Evolutionary conservation across 352 stramenopile genomes (phyloP), one percentile per base, ranked within the genome.

Genomic region (Pythium insidiosum): DNA sequence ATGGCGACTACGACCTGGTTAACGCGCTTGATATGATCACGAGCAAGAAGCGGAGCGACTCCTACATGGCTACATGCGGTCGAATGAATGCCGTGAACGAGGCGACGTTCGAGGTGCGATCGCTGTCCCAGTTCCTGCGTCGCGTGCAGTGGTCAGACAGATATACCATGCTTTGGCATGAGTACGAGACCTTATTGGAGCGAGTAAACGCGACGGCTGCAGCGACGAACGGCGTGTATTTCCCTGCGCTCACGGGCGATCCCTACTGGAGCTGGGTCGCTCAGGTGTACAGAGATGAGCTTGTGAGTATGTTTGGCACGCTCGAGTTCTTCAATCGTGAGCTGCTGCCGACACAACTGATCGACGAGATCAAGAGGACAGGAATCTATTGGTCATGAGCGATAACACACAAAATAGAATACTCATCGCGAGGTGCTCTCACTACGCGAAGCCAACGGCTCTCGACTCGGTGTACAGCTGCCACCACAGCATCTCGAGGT

Each of bases 401-500:
- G n/a, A 12, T 47, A 15, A 20, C 47, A 54, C 47, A 54, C 37
- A 38, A 47, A 28, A 39, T 38, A 54, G 15, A 45, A 45, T 29
- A 30, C 15, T 11, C 26, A 49, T 33, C 30, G 2, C 12, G 7
- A 24, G 22, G 43, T 16, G 26, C 23, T 25, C 34, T 13, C 29
- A 18, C 13, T 26, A 39, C 24, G 49, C 13, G 18, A 58, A 54
- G 11, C 50, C 46, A 6, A 47, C 16, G 16, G 34, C 53, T 3
- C 55, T 31, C 1, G 60, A 61, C 40, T 73, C 60, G 29, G 52
- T 71, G 50, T 70, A 73, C 18, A 66, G 24, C 36, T 66, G 60
- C 63, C 63, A 73, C 63, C 63, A 73, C n/a, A 55, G 36, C 22
- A 73, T 58, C 52, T 73, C 63, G 15, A 73, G 53, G 26, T 73